phyloP scores from a whole-genome alignment of 306 rosid genomes.

The Leucaena leucocephala region DNA sequence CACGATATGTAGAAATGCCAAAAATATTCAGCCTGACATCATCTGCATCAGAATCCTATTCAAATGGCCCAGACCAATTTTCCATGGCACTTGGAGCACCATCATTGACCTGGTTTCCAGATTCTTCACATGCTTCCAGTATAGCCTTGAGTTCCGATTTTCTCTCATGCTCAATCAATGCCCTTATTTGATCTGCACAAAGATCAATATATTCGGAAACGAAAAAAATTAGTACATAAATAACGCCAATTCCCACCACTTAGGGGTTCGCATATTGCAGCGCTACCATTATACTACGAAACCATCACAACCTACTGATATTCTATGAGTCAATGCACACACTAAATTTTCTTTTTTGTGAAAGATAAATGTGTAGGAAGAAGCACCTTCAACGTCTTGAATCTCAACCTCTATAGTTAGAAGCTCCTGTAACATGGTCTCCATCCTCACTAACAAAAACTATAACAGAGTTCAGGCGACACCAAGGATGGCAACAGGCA shows the following conservation, averaged over 20 bases:
- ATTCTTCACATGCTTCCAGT: constrained; percentile 64
- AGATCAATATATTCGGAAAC: not conserved
- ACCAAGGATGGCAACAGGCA: not conserved
- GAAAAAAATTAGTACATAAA: not conserved
- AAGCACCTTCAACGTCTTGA: constrained; percentile 77
- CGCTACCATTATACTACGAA: not conserved
- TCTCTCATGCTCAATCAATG: constrained; percentile 73
- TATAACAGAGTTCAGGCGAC: not conserved
- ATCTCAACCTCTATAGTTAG: constrained; percentile 67
- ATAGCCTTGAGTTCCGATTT: constrained; percentile 70
- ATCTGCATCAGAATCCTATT: constrained; percentile 88
- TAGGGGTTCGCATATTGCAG: not conserved
- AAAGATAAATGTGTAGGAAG: constrained; percentile 1
- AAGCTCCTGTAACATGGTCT: constrained; percentile 67
- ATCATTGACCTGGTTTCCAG: constrained; percentile 42
- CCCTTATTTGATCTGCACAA: constrained; percentile 65
- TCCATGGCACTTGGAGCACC: constrained; percentile 53
- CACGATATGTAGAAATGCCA: constrained; percentile 86
- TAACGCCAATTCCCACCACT: not conserved
- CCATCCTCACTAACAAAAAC: constrained; percentile 47
- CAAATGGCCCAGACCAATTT: constrained; percentile 75
- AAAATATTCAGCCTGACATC: constrained; percentile 75
- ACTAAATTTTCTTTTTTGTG: not conserved
- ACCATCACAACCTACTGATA: constrained; percentile 18
- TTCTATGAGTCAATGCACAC: not conserved